phyloP scores from a whole-genome alignment of 2,329 filamentous ascomycete genomes.

The Fusarium coffeatum region DNA sequence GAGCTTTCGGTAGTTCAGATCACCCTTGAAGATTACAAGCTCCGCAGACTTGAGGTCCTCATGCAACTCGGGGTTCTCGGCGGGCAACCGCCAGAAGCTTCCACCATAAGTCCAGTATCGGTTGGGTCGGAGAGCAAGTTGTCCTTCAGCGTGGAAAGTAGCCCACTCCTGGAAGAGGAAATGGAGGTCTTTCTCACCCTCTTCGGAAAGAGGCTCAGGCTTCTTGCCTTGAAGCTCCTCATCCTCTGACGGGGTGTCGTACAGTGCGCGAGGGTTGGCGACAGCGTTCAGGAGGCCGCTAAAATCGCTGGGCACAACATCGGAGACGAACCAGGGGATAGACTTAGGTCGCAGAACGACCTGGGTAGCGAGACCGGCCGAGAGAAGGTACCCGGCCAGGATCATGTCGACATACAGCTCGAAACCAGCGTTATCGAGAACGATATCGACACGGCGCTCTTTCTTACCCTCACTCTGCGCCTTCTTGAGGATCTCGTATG shows the following conservation, averaged over 20 bases:
- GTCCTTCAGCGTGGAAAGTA: conserved; percentile 81
- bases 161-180: conserved; percentile 89
- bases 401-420: conserved; percentile 96
- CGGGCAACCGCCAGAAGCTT: conserved; percentile 88
- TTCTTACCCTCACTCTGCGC: conserved; percentile 72
- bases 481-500: conserved; percentile 75
- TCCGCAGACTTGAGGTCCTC: conserved; percentile 85
- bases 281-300: conserved; percentile 82
- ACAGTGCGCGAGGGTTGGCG: conserved; percentile 81
- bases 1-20: conserved; percentile 95
- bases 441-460: conserved; percentile 87
- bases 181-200: conserved; percentile 73
- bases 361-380: conserved; percentile 84
- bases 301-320: conserved; percentile 90
- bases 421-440: conserved; percentile 97
- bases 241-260: conserved; percentile 78
- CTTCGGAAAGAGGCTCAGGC: conserved; percentile 71
- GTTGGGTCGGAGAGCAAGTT: conserved; percentile 85
- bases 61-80: conserved; percentile 72
- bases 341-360: conserved; percentile 93
- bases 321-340: conserved; percentile 98
- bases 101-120: conserved; percentile 90
- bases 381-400: conserved; percentile 88
- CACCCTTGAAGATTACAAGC: conserved; percentile 95
- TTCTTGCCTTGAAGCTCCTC: conserved; percentile 66